Evolutionary conservation across 805 yeast genomes (phyloP).

Genomic region (Kluyveromyces dobzhanskii): DNA sequence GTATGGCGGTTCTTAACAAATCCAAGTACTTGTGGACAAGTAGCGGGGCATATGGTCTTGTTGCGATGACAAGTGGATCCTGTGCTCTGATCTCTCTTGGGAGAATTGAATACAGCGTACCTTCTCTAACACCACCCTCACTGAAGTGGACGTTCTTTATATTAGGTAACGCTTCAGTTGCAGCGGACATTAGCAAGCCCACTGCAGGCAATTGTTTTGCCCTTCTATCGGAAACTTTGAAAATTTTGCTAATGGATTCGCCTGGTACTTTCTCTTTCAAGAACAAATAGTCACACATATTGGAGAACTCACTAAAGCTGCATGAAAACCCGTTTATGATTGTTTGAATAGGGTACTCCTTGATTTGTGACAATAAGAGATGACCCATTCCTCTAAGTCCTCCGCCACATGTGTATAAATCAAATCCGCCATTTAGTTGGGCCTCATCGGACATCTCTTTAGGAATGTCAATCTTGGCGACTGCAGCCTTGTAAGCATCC

Average conservation of each 20-base stretch:
- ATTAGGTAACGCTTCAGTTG: conserved; percentile 51
- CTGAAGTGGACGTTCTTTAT: conserved; percentile 58
- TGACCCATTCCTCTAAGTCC: conserved; percentile 68
- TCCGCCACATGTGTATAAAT: conserved; percentile 64
- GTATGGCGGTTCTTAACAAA: conserved; percentile 48
- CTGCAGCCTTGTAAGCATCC: conserved; percentile 41
- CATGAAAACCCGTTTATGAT: conserved; percentile 64
- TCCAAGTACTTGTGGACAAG: conserved; percentile 49
- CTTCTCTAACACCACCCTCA: conserved; percentile 76
- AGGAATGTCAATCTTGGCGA: conserved; percentile 46
- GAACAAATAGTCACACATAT: conserved; percentile 43
- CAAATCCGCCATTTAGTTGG: conserved; percentile 48
- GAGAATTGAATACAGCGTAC: conserved; percentile 55
- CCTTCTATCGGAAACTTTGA: conserved; percentile 58
- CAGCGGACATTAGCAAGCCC: conserved; percentile 52
- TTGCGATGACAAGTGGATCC: conserved; percentile 63
- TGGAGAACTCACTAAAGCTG: conserved; percentile 42
- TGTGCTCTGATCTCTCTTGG: conserved; percentile 50
- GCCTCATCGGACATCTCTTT: conserved; percentile 42
- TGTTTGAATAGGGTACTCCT: conserved; percentile 59
- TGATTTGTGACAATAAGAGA: conserved; percentile 41
- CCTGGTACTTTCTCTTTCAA: conserved; percentile 42
- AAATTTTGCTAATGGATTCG: conserved; percentile 35
- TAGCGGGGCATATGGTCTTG: conserved; percentile 64
- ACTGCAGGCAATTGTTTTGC: conserved; percentile 64